Evolutionary conservation across 2,329 filamentous ascomycete genomes (phyloP).

Genomic region (Verticillium dahliae): DNA sequence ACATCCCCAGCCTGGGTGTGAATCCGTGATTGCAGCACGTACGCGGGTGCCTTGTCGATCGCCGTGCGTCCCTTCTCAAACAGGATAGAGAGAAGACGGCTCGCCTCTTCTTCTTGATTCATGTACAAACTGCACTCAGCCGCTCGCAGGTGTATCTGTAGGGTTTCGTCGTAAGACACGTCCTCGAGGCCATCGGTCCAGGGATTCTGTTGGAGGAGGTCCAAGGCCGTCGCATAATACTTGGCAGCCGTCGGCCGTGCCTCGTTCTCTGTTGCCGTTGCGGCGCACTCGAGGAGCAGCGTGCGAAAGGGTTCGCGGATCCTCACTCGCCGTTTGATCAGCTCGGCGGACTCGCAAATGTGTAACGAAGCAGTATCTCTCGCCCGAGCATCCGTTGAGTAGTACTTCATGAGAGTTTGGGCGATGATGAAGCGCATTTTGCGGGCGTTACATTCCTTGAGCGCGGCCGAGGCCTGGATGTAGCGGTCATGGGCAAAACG

Average conservation of each 20-base stretch:
- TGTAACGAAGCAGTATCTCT: slow-evolving; percentile 74
- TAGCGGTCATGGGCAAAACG: slow-evolving; percentile 87
- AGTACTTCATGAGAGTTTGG: slow-evolving; percentile 71
- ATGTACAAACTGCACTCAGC: slow-evolving; percentile 81
- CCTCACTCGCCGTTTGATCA: slow-evolving; percentile 62
- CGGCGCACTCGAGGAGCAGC: slow-evolving; percentile 72
- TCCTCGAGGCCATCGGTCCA: slow-evolving; percentile 69
- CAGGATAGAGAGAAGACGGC: slow-evolving; percentile 61
- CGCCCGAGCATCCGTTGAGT: slow-evolving; percentile 48
- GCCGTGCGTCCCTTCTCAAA: slow-evolving; percentile 64
- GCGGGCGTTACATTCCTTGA: slow-evolving; percentile 62
- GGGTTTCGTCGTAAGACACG: slow-evolving; percentile 78
- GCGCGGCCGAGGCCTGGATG: slow-evolving; percentile 62
- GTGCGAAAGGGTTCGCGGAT: slow-evolving; percentile 63
- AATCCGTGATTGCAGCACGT: slow-evolving; percentile 75
- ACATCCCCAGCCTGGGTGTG: slow-evolving; percentile 69
- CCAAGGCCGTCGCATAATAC: slow-evolving; percentile 72
- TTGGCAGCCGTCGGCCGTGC: slow-evolving; percentile 75
- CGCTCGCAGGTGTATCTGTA: slow-evolving; percentile 69
- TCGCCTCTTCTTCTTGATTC: slow-evolving; percentile 61
- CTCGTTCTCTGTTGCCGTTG: slow-evolving; percentile 72
- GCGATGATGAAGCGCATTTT: slow-evolving; percentile 92
- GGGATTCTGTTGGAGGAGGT: slow-evolving; percentile 70
- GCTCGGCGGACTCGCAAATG: slow-evolving; percentile 68
- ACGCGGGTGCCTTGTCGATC: slow-evolving; percentile 77